These are phyloP conservation scores for Macrocybe sp. DNA, from an alignment of 1,284 basidiomycete species.

Conservation along the genomic window DNA sequence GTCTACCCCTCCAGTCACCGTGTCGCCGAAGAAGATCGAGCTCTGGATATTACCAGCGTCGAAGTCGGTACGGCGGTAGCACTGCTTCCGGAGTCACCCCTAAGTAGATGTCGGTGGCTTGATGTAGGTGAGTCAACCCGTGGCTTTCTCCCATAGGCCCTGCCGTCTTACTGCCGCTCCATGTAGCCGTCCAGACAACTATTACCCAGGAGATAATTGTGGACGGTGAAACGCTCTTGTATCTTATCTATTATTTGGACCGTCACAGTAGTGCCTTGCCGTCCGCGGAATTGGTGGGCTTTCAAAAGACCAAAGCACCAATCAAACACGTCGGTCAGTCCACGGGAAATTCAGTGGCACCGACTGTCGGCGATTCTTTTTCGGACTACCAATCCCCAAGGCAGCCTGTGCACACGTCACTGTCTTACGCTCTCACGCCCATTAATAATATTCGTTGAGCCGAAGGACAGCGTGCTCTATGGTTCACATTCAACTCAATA, in stretches of 20 bases:
- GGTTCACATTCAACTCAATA: no score
- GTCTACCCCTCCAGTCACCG: constrained; percentile 46
- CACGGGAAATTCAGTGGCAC: no score
- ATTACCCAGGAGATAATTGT: constrained; percentile 66
- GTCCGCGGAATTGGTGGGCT: constrained; percentile 52
- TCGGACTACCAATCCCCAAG: constrained; percentile 11
- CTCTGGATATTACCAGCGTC: constrained; percentile 41
- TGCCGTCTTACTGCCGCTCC: constrained; percentile 18
- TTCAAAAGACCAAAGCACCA: constrained; percentile 40
- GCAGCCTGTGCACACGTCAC: constrained; percentile 21
- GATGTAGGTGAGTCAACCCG: constrained; percentile 29
- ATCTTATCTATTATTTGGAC: constrained; percentile 63
- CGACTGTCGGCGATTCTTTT: not conserved
- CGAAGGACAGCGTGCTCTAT: no score
- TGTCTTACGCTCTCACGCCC: constrained; percentile 23
- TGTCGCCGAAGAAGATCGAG: constrained; percentile 44
- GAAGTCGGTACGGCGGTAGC: constrained; percentile 42
- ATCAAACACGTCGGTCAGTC: not conserved
- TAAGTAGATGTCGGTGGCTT: constrained; percentile 61
- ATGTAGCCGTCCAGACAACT: constrained; percentile 41
- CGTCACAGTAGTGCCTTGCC: constrained; percentile 43
- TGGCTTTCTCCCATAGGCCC: constrained; percentile 4
- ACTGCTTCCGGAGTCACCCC: constrained; percentile 52
- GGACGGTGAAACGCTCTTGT: constrained; percentile 56
- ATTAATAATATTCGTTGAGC: constrained; percentile 12